Conservation (phyloP, 768 basidiomycete genomes). For the Cystobasidium tubakii region DNA sequence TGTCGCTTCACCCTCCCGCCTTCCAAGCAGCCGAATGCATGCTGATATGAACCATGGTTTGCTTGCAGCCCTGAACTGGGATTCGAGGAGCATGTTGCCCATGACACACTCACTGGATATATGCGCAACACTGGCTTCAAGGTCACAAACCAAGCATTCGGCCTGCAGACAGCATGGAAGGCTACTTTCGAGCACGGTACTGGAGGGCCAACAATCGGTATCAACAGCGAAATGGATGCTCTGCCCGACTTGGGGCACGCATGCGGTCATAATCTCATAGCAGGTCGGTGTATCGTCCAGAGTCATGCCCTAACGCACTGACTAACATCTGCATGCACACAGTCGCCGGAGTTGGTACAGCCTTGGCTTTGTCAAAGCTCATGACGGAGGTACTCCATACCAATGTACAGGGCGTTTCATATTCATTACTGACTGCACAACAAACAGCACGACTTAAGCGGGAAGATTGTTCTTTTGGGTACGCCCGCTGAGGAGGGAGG, state of each 20-base stretch:
- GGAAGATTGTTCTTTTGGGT: neutral
- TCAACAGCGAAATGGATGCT: slow-evolving; percentile 45
- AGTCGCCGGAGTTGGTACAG: neutral
- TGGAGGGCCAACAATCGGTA: slow-evolving; percentile 36
- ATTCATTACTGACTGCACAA: too few species aligned
- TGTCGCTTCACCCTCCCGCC: too few species aligned
- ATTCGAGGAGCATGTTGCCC: neutral
- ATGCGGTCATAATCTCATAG: slow-evolving; percentile 14
- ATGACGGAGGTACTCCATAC: neutral
- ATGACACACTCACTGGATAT: neutral
- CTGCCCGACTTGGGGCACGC: slow-evolving; percentile 60
- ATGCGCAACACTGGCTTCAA: neutral
- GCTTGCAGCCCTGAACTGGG: neutral
- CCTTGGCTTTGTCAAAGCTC: neutral
- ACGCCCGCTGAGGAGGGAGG: slow-evolving; percentile 51
- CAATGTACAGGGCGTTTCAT: too few species aligned
- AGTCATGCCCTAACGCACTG: too few species aligned
- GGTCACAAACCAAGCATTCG: slow-evolving; percentile 37
- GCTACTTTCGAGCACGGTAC: slow-evolving; percentile 37
- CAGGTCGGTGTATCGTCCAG: neutral
- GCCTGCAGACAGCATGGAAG: slow-evolving; percentile 38
- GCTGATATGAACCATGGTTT: too few species aligned
- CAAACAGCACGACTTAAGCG: neutral
- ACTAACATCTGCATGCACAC: neutral
- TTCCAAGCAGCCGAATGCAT: too few species aligned